A percentile compares a stretch with the other conserved stretches of the same genome.
Evolutionary conservation across 2,329 filamentous ascomycete species (phyloP).

Genomic region (Mycosphaerella sp.): DNA sequence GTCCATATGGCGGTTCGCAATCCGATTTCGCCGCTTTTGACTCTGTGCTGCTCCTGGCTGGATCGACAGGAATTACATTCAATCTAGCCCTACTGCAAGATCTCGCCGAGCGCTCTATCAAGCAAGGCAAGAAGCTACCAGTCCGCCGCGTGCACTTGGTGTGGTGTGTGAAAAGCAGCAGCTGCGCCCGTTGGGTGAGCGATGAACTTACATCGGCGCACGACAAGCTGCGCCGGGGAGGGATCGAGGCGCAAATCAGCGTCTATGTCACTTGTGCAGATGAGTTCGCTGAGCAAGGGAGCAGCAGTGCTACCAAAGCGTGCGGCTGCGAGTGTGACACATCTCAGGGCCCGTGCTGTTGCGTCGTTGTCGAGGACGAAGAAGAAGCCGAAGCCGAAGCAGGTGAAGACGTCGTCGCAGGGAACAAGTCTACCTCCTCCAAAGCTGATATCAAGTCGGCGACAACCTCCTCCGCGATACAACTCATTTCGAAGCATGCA

Average conservation of each 20-base stretch:
- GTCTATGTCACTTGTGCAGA: conserved; percentile 27
- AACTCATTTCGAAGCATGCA: background rate
- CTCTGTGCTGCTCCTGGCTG: conserved; percentile 25
- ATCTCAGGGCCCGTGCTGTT: conserved; percentile 25
- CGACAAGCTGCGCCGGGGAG: conserved; percentile 16
- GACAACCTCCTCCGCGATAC: background rate
- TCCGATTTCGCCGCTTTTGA: conserved; percentile 28
- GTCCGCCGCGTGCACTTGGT: conserved; percentile 24
- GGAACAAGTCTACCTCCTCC: background rate
- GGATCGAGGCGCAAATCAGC: conserved; percentile 21
- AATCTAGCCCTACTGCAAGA: conserved; percentile 25
- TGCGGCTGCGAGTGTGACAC: conserved; percentile 27
- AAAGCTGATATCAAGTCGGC: background rate
- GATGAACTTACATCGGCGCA: conserved; percentile 21
- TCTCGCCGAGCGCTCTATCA: conserved; percentile 22
- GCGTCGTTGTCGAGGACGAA: conserved; percentile 17
- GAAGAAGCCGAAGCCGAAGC: conserved; percentile 10
- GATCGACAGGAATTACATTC: conserved; percentile 29
- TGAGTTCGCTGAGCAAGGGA: conserved; percentile 20
- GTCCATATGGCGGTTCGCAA: conserved; percentile 25
- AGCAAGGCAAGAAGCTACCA: conserved; percentile 18
- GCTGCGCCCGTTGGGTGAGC: conserved; percentile 20
- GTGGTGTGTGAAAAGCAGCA: conserved; percentile 26
- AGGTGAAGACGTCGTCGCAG: conserved; percentile 6
- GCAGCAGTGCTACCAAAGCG: conserved; percentile 14